Conservation (phyloP, 495 filamentous ascomycete genomes). For the Xylaria grammica region DNA sequence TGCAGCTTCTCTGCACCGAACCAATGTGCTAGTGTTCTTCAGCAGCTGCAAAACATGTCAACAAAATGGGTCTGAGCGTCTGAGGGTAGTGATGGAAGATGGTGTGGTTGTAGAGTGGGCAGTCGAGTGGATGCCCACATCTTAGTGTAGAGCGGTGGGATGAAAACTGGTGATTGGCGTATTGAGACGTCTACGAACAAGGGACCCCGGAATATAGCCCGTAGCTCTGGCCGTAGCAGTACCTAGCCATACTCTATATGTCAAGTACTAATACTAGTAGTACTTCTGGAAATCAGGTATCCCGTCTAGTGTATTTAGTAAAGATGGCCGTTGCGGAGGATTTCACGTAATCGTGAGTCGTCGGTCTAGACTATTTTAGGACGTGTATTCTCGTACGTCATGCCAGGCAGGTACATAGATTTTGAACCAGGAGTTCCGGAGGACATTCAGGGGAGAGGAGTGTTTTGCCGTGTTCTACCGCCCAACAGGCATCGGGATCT, state of each 20-base stretch:
- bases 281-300: no score
- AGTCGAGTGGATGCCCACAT: conserved; percentile 12
- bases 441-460: no score
- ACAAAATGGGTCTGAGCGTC: background rate
- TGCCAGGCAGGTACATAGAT: no score
- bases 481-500: no score
- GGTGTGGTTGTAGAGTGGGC: conserved; percentile 16
- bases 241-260: conserved; percentile 4
- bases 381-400: no score
- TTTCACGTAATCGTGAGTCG: conserved; percentile 1
- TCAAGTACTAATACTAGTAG: conserved; percentile 3
- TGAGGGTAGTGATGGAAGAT: background rate
- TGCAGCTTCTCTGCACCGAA: background rate
- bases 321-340: conserved; percentile 8
- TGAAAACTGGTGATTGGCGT: background rate
- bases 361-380: conserved; percentile 3
- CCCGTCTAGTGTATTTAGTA: background rate
- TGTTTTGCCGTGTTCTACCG: background rate
- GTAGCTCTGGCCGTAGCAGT: no score
- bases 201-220: background rate
- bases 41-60: conserved; percentile 5
- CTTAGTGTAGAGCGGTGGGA: conserved; percentile 1
- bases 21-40: background rate
- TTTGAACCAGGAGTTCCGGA: no score
- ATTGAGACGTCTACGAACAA: background rate